A percentile compares a stretch with the other conserved stretches of the same genome.
phyloP scores from a whole-genome alignment of 2,329 filamentous ascomycete species.

The Alternaria ethzedia region DNA sequence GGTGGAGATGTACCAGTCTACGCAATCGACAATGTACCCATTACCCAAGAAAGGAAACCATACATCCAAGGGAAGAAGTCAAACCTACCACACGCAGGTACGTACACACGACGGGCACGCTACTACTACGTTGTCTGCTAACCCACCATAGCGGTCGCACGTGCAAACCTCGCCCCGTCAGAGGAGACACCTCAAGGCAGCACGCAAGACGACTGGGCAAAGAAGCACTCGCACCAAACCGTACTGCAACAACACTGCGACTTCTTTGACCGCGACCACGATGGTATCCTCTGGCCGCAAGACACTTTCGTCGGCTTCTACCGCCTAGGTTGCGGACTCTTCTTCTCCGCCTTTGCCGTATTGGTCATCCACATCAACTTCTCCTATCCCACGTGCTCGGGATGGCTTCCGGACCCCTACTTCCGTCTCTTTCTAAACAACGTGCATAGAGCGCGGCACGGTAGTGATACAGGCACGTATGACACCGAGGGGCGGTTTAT shows the following conservation, averaged over 20 bases:
- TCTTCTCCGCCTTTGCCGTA: slow-evolving; percentile 53
- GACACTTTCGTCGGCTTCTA: slow-evolving; percentile 60
- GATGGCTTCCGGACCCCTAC: slow-evolving; percentile 54
- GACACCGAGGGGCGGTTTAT: slow-evolving; percentile 56
- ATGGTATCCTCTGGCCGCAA: slow-evolving; percentile 60
- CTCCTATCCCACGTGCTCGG: slow-evolving; percentile 56
- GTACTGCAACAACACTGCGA: slow-evolving; percentile 61
- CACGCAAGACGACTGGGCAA: slow-evolving; percentile 46
- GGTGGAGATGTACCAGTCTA: slow-evolving; percentile 4
- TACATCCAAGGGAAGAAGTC: slow-evolving; percentile 12
- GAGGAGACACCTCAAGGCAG: slow-evolving; percentile 52
- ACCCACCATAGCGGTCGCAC: slow-evolving; percentile 44
- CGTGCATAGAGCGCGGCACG: slow-evolving; percentile 54
- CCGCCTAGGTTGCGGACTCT: slow-evolving; percentile 53
- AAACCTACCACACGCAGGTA: slow-evolving; percentile 23
- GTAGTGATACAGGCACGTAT: slow-evolving; percentile 52
- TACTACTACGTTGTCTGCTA: background rate
- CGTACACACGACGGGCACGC: background rate
- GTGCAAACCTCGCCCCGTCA: slow-evolving; percentile 52
- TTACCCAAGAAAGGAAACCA: slow-evolving; percentile 17
- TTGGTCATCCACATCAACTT: slow-evolving; percentile 59
- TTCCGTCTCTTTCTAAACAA: slow-evolving; percentile 52
- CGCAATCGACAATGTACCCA: slow-evolving; percentile 14
- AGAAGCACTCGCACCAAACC: slow-evolving; percentile 49
- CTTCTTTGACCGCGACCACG: slow-evolving; percentile 60